phyloP scores from a whole-genome alignment of 2,329 filamentous ascomycete genomes.

The Dactylella cylindrospora region DNA sequence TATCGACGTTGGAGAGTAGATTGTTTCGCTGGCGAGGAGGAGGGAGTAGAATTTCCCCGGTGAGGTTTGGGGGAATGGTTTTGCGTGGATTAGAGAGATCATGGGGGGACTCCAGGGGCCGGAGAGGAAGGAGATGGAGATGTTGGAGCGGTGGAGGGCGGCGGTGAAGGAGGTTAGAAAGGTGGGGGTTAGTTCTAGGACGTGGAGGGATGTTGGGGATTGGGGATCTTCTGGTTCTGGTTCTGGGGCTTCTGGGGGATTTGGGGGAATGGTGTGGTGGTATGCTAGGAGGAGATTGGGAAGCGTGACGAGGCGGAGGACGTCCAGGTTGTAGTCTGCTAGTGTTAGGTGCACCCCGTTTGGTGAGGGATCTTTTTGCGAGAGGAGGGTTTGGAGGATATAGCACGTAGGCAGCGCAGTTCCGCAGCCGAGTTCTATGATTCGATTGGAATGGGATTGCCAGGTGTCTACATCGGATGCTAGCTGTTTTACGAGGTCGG shows the following conservation, averaged over 20 bases:
- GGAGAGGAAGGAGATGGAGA: constrained; percentile 68
- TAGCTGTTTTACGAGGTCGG: constrained; percentile 74
- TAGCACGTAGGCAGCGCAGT: constrained; percentile 72
- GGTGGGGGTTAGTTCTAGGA: constrained; percentile 15
- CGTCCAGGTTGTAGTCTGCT: constrained; percentile 77
- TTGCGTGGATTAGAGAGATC: constrained; percentile 60
- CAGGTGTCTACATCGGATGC: constrained; percentile 49
- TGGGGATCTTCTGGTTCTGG: constrained; percentile 10
- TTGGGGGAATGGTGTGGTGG: constrained; percentile 60
- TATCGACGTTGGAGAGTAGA: constrained; percentile 75
- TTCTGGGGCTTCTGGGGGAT: constrained; percentile 68
- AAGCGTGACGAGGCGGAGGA: constrained; percentile 74
- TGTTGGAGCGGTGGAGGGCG: constrained; percentile 56
- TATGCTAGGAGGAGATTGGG: constrained; percentile 76
- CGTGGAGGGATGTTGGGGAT: constrained; percentile 3
- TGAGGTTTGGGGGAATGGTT: constrained; percentile 1
- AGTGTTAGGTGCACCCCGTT: constrained; percentile 62
- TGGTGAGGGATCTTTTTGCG: constrained; percentile 44
- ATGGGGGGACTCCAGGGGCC: constrained; percentile 72
- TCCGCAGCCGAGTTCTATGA: constrained; percentile 70
- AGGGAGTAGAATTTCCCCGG: constrained; percentile 50
- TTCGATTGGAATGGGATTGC: constrained; percentile 9
- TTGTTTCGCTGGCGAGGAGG: constrained; percentile 76
- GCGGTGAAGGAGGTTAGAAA: constrained; percentile 47
- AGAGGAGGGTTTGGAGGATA: constrained; percentile 64